Conservation (phyloP, 768 basidiomycete species). For the Lactarius quietus region DNA sequence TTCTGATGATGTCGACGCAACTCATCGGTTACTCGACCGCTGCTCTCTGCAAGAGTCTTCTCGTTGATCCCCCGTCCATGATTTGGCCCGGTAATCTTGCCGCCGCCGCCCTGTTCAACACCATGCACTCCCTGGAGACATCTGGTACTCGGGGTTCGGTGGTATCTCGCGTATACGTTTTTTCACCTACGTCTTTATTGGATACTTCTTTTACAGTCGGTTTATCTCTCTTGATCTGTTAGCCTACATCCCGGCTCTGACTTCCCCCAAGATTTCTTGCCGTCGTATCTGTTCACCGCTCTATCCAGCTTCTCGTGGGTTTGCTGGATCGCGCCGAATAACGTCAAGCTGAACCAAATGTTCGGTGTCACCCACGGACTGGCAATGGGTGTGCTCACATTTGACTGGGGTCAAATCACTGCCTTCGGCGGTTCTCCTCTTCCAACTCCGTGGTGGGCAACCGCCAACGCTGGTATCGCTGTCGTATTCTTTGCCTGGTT, state of each 20-base stretch:
- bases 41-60: no score
- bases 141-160: slow-evolving; percentile 25
- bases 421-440: no score
- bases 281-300: slow-evolving; percentile 25
- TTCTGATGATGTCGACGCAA: no score
- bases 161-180: slow-evolving; percentile 52
- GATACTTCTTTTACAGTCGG: slow-evolving; percentile 43
- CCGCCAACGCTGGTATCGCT: no score
- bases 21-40: no score
- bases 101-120: no score
- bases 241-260: neutral
- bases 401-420: no score
- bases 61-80: no score
- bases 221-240: slow-evolving; percentile 68
- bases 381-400: slow-evolving; percentile 63
- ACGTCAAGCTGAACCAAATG: slow-evolving; percentile 66
- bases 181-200: slow-evolving; percentile 43
- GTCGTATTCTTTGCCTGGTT: no score
- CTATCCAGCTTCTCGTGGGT: slow-evolving; percentile 43
- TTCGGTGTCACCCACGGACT: slow-evolving; percentile 53
- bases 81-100: no score
- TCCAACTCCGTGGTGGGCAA: no score
- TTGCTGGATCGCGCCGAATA: slow-evolving; percentile 68
- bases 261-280: slow-evolving; percentile 4
- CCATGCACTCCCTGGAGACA: no score